Evolutionary conservation across 805 yeast genomes (phyloP).

Genomic region (Candida michaelii): DNA sequence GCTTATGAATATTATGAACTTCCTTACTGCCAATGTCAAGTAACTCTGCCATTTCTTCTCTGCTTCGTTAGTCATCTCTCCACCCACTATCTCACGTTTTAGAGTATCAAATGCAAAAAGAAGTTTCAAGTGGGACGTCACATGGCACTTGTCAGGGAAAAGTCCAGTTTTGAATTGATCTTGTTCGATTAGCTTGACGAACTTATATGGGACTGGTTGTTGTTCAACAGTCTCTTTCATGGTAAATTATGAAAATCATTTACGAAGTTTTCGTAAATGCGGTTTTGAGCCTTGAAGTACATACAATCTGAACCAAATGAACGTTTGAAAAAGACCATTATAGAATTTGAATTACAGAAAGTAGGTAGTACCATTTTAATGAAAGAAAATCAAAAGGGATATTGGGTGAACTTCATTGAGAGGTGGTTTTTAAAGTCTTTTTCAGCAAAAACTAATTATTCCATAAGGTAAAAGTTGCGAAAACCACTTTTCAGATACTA

Average conservation of each 20-base stretch:
- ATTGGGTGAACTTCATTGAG: too few species aligned
- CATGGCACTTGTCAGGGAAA: constrained; percentile 3
- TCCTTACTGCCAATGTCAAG: constrained; percentile 22
- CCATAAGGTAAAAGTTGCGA: too few species aligned
- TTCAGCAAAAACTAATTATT: too few species aligned
- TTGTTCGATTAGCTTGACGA: neutral
- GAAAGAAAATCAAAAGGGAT: too few species aligned
- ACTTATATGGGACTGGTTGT: neutral
- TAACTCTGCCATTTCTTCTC: constrained; percentile 23
- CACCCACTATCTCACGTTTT: neutral
- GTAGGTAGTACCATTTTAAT: too few species aligned
- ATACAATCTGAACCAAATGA: too few species aligned
- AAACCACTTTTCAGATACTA: too few species aligned
- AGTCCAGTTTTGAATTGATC: neutral
- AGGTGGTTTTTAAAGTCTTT: too few species aligned
- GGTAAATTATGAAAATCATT: neutral
- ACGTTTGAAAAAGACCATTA: too few species aligned
- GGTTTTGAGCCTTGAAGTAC: neutral
- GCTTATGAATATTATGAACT: constrained; percentile 22
- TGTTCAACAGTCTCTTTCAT: too few species aligned
- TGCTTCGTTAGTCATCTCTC: neutral
- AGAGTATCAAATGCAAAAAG: constrained; percentile 19
- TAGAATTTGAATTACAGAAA: too few species aligned
- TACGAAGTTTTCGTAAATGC: neutral
- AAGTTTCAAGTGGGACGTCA: constrained; percentile 23